These are phyloP conservation scores for Penicillium hordei DNA, from an alignment of 2,329 filamentous ascomycete genomes.

Conservation along the genomic window DNA sequence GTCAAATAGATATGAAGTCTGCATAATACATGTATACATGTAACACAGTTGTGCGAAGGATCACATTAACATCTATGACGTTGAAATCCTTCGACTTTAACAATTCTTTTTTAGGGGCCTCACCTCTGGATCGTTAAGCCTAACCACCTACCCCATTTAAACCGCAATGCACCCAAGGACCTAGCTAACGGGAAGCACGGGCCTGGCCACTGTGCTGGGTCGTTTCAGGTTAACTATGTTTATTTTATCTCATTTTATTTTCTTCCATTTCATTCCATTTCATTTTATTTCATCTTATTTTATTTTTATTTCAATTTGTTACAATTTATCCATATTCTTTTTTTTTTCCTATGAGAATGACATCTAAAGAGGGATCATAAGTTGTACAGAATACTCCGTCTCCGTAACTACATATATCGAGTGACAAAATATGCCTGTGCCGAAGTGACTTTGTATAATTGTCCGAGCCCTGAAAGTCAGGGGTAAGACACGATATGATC, in stretches of 20 bases:
- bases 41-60: neutral
- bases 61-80: neutral
- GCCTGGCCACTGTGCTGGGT: constrained; percentile 31
- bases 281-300: neutral
- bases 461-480: neutral
- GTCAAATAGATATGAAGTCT: neutral
- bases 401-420: neutral
- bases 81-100: neutral
- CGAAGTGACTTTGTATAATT: neutral
- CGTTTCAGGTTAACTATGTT: constrained; percentile 29
- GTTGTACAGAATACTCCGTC: neutral
- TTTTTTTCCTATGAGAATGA: neutral
- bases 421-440: too few relatives aligned
- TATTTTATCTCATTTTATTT: too few relatives aligned
- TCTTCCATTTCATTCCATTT: too few relatives aligned
- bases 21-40: neutral
- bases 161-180: constrained; percentile 15
- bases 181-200: constrained; percentile 30
- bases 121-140: constrained; percentile 17
- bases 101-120: neutral
- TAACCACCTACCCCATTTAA: constrained; percentile 4
- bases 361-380: neutral
- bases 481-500: neutral
- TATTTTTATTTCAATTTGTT: too few relatives aligned
- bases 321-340: too few relatives aligned